Percentiles rank a stretch among this genome's conserved stretches.
phyloP scores from a whole-genome alignment of 1,284 basidiomycete genomes.

The Heterobasidion occidentale region DNA sequence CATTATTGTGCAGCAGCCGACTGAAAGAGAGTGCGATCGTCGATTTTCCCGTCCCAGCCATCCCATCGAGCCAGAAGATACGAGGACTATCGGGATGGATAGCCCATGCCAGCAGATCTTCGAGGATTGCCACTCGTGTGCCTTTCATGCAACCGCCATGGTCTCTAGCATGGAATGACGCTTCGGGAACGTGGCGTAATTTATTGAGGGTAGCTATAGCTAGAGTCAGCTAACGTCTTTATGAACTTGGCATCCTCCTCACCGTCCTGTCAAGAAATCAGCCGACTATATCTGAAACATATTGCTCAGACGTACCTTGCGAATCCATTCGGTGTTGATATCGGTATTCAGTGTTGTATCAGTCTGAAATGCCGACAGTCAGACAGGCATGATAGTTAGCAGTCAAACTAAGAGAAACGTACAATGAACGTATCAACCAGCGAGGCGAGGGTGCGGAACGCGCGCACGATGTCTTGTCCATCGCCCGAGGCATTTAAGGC shows the following conservation, averaged over 20 bases:
- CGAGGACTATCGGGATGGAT: background rate
- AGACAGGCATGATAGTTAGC: background rate
- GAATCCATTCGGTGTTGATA: too few species aligned
- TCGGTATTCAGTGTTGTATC: background rate
- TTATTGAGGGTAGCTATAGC: background rate
- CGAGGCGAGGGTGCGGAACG: background rate
- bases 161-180: background rate
- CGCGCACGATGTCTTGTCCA: background rate
- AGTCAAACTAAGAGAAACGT: background rate
- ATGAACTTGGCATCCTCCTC: background rate
- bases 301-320: background rate
- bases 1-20: background rate
- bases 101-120: slow-evolving; percentile 10
- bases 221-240: background rate
- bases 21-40: slow-evolving; percentile 9
- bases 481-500: background rate
- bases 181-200: background rate
- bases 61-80: slow-evolving; percentile 17
- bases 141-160: slow-evolving; percentile 3
- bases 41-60: slow-evolving; percentile 18
- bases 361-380: background rate
- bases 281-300: background rate
- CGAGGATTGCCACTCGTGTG: slow-evolving; percentile 11
- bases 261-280: background rate
- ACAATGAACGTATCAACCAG: background rate